Evolutionary conservation across 169 alveolate genomes (phyloP).

Genomic region (Babesia microti): DNA sequence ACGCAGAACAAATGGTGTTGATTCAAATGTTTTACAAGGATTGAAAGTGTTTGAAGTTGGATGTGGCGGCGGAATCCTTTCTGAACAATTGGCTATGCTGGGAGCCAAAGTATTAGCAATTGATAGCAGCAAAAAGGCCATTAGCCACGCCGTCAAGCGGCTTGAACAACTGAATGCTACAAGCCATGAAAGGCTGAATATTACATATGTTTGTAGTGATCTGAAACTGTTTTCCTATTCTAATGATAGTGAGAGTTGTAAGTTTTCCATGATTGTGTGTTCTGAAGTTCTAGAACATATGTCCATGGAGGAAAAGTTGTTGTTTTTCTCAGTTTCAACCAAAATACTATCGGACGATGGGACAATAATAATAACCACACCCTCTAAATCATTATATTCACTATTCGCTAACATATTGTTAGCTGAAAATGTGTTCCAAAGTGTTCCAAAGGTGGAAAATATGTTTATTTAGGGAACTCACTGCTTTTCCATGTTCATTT

Average conservation of each 20-base stretch:
- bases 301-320: conserved; percentile 11
- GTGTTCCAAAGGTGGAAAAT: conserved; percentile 20
- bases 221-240: conserved; percentile 12
- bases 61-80: conserved; percentile 72
- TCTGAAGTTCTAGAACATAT: conserved; percentile 45
- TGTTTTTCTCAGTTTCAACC: conserved; percentile 3
- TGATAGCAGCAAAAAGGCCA: conserved; percentile 40
- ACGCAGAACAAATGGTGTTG: too few relatives aligned
- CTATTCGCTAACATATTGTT: conserved; percentile 20
- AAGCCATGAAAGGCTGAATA: conserved; percentile 18
- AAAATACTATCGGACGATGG: conserved; percentile 25
- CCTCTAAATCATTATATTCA: conserved; percentile 24
- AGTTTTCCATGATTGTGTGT: conserved; percentile 34
- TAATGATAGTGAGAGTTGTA: not conserved
- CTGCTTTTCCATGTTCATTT: conserved; percentile 18
- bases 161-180: conserved; percentile 6
- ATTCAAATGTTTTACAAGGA: conserved; percentile 20
- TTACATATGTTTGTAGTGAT: conserved; percentile 11
- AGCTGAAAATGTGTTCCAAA: conserved; percentile 20
- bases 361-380: conserved; percentile 31
- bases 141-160: conserved; percentile 22
- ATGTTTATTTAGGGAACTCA: too few relatives aligned
- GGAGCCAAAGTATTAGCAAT: conserved; percentile 67
- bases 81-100: conserved; percentile 64
- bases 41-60: conserved; percentile 63